Evolutionary conservation across 2,329 filamentous ascomycete species (phyloP), one percentile per base, ranked within the genome.

Genomic region (Cercospora citrullina): DNA sequence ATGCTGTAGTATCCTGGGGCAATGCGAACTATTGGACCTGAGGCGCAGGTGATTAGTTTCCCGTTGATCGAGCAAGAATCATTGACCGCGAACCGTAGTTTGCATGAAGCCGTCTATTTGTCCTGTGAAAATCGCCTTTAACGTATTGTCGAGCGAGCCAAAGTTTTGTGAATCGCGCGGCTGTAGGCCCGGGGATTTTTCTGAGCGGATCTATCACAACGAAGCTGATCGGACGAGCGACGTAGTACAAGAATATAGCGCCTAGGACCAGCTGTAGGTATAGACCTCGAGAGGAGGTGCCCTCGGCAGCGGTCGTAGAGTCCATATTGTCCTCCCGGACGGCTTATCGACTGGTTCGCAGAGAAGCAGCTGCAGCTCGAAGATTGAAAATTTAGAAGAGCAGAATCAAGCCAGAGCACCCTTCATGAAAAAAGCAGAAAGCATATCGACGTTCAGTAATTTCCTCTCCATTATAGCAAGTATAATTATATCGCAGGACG

Each of bases 131-230:
- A 8, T 66, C 63, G n/a, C 67, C 67, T 18, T 59, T 51, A 16
- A 55, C 5, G 45, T 60, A 53, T 14, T 60, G 36, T 9, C 60
- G 36, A 9, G 45, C 51, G 26, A 60, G 58, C 67, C 67, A 68
- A 57, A 68, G 53, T 31, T 64, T 48, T 12, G 67, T 64, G 39
- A 68, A 66, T 12, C 63, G 59, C 10, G 67, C 67, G 3, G 63
- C 57, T 8, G 60, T 42, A 10, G 67, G 67, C 6, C 63, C 67
- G 1, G 67, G 67, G 14, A 68, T 30, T 3, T 31, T 51, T 14
- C 36, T 61, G 5, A 66, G 31, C 5, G 58, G 58, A 48, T 63
- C 36, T 5, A 7, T 23, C 1, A 60, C 4, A 16, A 18, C 42
- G 3, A 21, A 1, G 8, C 21, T 8, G n/a, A 48, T 1, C 21